phyloP scores from a whole-genome alignment of 352 stramenopile genomes.

The Pythium periplocum region DNA sequence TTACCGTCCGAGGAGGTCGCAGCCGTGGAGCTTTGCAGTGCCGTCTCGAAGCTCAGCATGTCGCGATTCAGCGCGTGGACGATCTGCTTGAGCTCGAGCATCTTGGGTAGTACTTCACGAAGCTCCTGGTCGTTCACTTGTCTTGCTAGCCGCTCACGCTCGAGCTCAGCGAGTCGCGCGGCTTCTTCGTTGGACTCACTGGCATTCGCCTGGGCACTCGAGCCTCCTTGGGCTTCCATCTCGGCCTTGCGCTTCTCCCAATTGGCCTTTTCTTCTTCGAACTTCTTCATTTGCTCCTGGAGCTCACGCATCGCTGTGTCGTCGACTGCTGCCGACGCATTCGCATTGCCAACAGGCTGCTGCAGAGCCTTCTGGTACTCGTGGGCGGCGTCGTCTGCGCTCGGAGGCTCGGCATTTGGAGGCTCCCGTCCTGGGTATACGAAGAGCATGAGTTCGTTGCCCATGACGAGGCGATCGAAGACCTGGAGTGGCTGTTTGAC shows the following conservation, averaged over 20 bases:
- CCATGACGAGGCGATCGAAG: slow-evolving; percentile 80
- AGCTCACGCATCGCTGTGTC: slow-evolving; percentile 73
- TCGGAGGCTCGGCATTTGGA: slow-evolving; percentile 42
- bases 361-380: slow-evolving; percentile 88
- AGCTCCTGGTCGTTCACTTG: slow-evolving; percentile 91
- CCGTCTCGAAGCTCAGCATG: slow-evolving; percentile 90
- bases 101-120: slow-evolving; percentile 90
- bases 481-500: slow-evolving; percentile 34
- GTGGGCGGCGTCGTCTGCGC: slow-evolving; percentile 75
- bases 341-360: slow-evolving; percentile 1
- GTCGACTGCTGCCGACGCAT: slow-evolving; percentile 32
- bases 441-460: slow-evolving; percentile 87
- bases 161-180: slow-evolving; percentile 36
- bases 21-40: slow-evolving; percentile 67
- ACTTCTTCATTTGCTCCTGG: slow-evolving; percentile 87
- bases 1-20: background rate
- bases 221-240: slow-evolving; percentile 17
- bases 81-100: slow-evolving; percentile 90
- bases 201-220: slow-evolving; percentile 1
- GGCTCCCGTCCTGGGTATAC: slow-evolving; percentile 44
- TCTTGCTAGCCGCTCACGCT: slow-evolving; percentile 61
- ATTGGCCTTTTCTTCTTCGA: slow-evolving; percentile 83
- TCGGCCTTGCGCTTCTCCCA: slow-evolving; percentile 84
- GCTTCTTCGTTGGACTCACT: slow-evolving; percentile 23
- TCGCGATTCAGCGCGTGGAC: slow-evolving; percentile 88